Conservation (phyloP, 1,284 basidiomycete genomes). For the Papiliotrema nemorosa region DNA sequence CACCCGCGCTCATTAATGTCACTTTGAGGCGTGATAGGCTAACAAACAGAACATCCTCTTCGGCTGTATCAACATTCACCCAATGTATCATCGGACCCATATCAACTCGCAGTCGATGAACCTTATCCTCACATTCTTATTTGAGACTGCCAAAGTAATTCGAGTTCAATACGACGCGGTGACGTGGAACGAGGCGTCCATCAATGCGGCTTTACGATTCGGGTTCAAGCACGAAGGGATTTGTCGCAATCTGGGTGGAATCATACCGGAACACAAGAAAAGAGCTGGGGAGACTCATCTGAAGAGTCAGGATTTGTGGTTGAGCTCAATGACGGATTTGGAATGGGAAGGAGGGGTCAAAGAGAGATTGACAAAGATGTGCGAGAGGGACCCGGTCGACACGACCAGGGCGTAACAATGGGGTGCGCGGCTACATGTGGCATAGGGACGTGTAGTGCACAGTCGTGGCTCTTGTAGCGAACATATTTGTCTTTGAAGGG, state of each 20-base stretch:
- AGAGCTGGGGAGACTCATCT: conserved; percentile 4
- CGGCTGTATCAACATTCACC: conserved; percentile 21
- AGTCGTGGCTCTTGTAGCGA: background rate
- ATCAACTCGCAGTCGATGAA: conserved; percentile 23
- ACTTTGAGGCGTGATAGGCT: too few relatives aligned
- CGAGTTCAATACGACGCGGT: conserved; percentile 24
- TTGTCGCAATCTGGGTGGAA: conserved; percentile 15
- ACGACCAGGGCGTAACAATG: conserved; percentile 1
- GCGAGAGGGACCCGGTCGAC: conserved; percentile 11
- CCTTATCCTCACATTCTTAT: conserved; percentile 17
- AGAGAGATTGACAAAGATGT: conserved; percentile 7
- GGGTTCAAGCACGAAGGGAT: conserved; percentile 20
- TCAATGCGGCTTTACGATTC: conserved; percentile 14
- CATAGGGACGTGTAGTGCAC: background rate
- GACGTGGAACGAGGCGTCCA: conserved; percentile 12
- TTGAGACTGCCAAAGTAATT: conserved; percentile 15
- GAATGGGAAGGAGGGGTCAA: conserved; percentile 17
- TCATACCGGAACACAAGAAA: conserved; percentile 9
- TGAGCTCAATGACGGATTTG: conserved; percentile 17
- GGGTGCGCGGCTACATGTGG: background rate
- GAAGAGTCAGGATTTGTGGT: conserved; percentile 20
- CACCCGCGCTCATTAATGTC: background rate
- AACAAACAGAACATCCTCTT: conserved; percentile 14
- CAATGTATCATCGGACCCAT: conserved; percentile 18
- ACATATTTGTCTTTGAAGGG: background rate